Conservation (phyloP, 1,284 basidiomycete species). For the Meira nashicola region DNA sequence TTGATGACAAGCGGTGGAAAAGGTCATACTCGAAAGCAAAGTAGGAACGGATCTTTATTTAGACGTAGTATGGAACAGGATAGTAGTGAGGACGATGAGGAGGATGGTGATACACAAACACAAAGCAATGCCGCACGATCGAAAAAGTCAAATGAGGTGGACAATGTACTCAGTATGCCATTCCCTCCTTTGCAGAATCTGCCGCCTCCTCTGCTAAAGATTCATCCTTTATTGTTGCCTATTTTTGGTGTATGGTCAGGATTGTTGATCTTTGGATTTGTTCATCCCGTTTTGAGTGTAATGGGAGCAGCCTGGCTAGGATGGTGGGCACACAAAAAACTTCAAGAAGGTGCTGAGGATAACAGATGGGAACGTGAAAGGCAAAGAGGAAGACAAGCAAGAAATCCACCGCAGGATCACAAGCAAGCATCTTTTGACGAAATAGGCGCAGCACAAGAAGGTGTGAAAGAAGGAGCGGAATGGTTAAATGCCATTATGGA, state of each 20-base stretch:
- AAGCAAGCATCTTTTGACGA: background rate
- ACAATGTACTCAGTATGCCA: conserved; percentile 19
- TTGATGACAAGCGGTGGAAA: no score
- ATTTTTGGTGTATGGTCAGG: conserved; percentile 20
- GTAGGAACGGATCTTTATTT: no score
- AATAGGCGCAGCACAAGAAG: background rate
- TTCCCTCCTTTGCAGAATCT: conserved; percentile 23
- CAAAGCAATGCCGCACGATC: background rate
- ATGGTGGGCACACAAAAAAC: conserved; percentile 21
- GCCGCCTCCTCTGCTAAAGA: conserved; percentile 12
- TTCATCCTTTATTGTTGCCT: conserved; percentile 20
- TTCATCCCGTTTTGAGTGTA: conserved; percentile 17
- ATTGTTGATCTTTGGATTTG: conserved; percentile 12
- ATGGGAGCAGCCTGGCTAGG: conserved; percentile 21
- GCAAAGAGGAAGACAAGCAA: conserved; percentile 10
- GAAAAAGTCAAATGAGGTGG: background rate
- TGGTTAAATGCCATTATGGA: conserved; percentile 35
- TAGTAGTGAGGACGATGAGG: no score
- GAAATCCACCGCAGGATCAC: background rate
- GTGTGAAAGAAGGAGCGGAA: conserved; percentile 25
- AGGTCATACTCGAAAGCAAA: no score
- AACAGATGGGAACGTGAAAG: conserved; percentile 27
- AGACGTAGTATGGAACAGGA: no score
- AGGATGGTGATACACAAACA: background rate
- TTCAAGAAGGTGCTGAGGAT: conserved; percentile 20